A percentile compares a stretch with the other conserved stretches of the same genome.
Conservation (phyloP, 129 eudicot species). For the Flaveria robusta region DNA sequence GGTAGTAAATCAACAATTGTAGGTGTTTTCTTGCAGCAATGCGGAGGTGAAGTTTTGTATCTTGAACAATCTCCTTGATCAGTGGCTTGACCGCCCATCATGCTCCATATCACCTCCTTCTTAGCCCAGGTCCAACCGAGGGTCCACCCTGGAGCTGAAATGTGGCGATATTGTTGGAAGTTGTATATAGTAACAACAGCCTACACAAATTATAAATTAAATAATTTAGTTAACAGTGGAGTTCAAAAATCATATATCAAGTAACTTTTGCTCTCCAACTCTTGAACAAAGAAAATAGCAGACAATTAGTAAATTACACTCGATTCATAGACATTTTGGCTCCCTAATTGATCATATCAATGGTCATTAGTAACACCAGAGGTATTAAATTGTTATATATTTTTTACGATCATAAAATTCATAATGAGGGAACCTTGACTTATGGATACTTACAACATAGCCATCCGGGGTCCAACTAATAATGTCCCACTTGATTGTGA, state of each 20-base stretch:
- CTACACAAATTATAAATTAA: slow-evolving; percentile 36
- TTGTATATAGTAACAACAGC: slow-evolving; percentile 90
- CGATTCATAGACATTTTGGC: background rate
- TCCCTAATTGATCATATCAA: background rate
- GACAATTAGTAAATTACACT: background rate
- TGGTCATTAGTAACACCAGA: background rate
- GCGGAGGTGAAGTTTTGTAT: slow-evolving; percentile 77
- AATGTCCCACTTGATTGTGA: slow-evolving; percentile 92
- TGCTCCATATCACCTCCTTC: slow-evolving; percentile 92
- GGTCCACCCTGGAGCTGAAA: slow-evolving; percentile 92
- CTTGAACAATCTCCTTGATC: slow-evolving; percentile 96
- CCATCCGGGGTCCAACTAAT: slow-evolving; percentile 94
- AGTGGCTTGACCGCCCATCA: slow-evolving; percentile 91
- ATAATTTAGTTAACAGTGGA: background rate
- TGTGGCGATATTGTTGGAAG: slow-evolving; percentile 92
- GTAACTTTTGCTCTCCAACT: background rate
- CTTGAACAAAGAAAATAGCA: background rate
- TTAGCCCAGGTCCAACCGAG: slow-evolving; percentile 98
- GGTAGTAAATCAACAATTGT: slow-evolving; percentile 81
- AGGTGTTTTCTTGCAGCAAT: slow-evolving; percentile 85
- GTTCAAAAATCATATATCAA: background rate
- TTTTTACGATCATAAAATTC: background rate
- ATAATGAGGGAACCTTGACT: background rate
- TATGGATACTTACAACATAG: slow-evolving; percentile 71
- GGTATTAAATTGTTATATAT: background rate